Conservation (phyloP, 495 filamentous ascomycete species). For the Tuber aestivum region DNA sequence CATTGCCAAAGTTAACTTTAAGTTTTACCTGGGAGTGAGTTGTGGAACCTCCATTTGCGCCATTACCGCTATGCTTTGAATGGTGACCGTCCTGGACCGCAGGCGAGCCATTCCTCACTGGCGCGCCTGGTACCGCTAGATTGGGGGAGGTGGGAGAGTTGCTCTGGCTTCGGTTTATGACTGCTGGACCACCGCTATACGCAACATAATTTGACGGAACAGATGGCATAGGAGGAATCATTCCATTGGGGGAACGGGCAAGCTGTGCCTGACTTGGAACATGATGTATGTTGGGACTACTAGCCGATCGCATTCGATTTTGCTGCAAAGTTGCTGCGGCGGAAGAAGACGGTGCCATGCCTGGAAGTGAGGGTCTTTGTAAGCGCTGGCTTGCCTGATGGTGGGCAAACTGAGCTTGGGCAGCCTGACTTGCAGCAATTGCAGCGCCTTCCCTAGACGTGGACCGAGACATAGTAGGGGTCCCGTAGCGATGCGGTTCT, state of each 20-base stretch:
- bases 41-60: conserved; percentile 24
- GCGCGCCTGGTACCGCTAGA: conserved; percentile 25
- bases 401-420: conserved; percentile 45
- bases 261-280: conserved; percentile 38
- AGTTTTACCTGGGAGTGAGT: conserved; percentile 68
- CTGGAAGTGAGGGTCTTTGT: conserved; percentile 78
- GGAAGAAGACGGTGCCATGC: conserved; percentile 56
- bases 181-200: conserved; percentile 45
- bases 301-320: conserved; percentile 56
- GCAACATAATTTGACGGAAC: conserved; percentile 48
- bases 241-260: conserved; percentile 38
- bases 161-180: conserved; percentile 62
- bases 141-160: conserved; percentile 54
- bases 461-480: conserved; percentile 69
- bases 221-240: conserved; percentile 58
- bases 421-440: conserved; percentile 27
- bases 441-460: conserved; percentile 62
- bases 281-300: conserved; percentile 55
- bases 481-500: conserved; percentile 61
- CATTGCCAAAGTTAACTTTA: conserved; percentile 78
- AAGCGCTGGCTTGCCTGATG: conserved; percentile 52
- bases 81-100: conserved; percentile 16
- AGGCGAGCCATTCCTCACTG: conserved; percentile 30
- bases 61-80: conserved; percentile 16
- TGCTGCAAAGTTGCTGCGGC: conserved; percentile 50